A percentile compares a stretch with the other conserved stretches of the same genome.
These are phyloP conservation scores for Ogataea ramenticola DNA, from an alignment of 805 yeast species.

Conservation along the genomic window DNA sequence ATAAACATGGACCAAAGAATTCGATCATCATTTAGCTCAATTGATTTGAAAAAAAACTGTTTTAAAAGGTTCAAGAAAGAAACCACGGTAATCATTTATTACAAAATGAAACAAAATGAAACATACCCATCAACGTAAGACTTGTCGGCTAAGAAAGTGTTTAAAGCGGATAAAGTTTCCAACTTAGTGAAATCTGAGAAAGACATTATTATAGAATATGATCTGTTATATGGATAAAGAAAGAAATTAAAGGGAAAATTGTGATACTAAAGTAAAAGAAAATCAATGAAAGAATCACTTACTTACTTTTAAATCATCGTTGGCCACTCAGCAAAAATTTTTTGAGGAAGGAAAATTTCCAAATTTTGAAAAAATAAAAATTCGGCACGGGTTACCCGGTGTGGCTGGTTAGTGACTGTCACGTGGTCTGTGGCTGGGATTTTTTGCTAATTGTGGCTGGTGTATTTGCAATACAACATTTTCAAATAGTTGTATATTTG, in stretches of 20 bases:
- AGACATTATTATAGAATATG: constrained; percentile 42
- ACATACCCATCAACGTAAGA: constrained; percentile 96
- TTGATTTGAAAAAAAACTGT: background rate
- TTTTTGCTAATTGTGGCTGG: too few species aligned
- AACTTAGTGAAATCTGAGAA: constrained; percentile 76
- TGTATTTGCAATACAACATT: too few species aligned
- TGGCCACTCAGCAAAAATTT: background rate
- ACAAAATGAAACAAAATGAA: background rate
- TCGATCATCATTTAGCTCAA: constrained; percentile 50
- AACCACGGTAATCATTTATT: background rate
- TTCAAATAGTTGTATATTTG: too few species aligned
- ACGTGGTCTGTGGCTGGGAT: too few species aligned
- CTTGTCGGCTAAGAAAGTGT: constrained; percentile 84
- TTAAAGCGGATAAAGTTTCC: constrained; percentile 66
- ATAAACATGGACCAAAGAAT: constrained; percentile 91
- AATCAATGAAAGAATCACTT: background rate
- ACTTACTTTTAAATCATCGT: too few species aligned
- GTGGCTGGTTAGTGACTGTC: too few species aligned
- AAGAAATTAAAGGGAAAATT: background rate
- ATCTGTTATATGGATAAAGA: background rate
- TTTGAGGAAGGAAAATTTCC: background rate
- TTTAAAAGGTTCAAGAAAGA: background rate
- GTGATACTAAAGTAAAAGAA: background rate
- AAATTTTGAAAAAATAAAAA: too few species aligned
- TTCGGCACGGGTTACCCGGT: too few species aligned